phyloP scores from a whole-genome alignment of 768 basidiomycete species.

The Tylopilus plumbeoviolaceoides region DNA sequence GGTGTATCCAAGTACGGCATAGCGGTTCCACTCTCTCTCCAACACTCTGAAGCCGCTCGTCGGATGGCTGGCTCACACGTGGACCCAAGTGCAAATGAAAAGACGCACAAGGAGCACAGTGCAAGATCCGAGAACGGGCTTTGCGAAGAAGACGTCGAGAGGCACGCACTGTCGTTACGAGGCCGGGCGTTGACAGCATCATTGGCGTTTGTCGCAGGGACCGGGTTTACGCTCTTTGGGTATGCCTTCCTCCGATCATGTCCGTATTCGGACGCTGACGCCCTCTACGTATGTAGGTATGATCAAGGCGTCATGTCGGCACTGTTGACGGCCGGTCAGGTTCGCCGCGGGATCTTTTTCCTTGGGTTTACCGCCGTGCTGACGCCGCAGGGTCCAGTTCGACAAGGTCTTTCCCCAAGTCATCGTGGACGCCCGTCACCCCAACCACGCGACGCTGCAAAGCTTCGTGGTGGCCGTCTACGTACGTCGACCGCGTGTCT shows the following conservation, averaged over 20 bases:
- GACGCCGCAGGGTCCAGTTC: conserved; percentile 36
- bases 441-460: conserved; percentile 50
- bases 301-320: conserved; percentile 74
- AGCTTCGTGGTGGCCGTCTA: conserved; percentile 59
- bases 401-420: conserved; percentile 56
- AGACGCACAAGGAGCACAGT: not conserved
- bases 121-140: not conserved
- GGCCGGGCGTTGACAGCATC: conserved; percentile 44
- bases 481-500: conserved; percentile 31
- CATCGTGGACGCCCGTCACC: conserved; percentile 35
- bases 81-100: conserved; percentile 7
- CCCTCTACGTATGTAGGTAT: conserved; percentile 45
- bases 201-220: conserved; percentile 53
- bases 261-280: not conserved
- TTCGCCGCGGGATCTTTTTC: conserved; percentile 11
- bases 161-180: conserved; percentile 14
- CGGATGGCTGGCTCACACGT: conserved; percentile 8
- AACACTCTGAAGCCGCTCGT: not conserved
- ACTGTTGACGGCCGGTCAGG: conserved; percentile 52
- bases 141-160: conserved; percentile 10
- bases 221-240: conserved; percentile 64
- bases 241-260: conserved; percentile 20
- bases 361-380: not conserved
- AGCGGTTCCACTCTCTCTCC: not conserved
- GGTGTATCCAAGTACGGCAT: not conserved